Percentiles rank a stretch among this genome's conserved stretches.
phyloP scores from a whole-genome alignment of 345 rosid species.

The Brassica juncea region DNA sequence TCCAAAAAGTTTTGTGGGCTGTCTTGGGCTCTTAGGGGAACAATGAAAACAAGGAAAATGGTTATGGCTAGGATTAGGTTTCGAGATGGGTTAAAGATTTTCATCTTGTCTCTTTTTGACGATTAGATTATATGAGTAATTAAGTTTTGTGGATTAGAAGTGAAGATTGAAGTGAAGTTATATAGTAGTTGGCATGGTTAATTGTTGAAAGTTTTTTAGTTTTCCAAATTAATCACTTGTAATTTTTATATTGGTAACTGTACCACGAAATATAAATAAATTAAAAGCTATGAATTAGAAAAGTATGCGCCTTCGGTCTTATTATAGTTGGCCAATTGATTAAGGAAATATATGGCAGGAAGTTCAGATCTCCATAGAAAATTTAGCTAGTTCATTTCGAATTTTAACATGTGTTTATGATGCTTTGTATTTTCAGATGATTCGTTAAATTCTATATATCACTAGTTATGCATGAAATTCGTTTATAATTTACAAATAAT shows the following conservation, averaged over 20 bases:
- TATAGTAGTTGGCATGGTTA: constrained; percentile 23
- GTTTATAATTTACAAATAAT: not conserved
- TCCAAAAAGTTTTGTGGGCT: constrained; percentile 44
- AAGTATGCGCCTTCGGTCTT: constrained; percentile 3
- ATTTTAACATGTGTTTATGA: not conserved
- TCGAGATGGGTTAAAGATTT: constrained; percentile 7
- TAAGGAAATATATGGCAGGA: not conserved
- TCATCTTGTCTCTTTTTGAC: constrained; percentile 15
- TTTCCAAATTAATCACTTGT: not conserved
- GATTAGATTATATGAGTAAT: not conserved
- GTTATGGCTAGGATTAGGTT: constrained; percentile 22
- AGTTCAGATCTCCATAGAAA: not conserved
- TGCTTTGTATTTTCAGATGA: not conserved
- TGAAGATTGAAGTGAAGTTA: constrained; percentile 2
- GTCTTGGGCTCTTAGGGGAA: constrained; percentile 44
- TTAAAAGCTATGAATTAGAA: not conserved
- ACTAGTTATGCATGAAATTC: not conserved
- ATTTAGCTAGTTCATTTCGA: not conserved
- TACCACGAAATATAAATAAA: constrained; percentile 3
- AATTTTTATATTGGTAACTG: constrained; percentile 9
- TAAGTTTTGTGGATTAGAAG: constrained; percentile 5
- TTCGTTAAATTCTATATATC: not conserved
- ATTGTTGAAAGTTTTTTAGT: constrained; percentile 15
- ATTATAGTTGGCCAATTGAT: constrained; percentile 9
- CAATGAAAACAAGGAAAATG: constrained; percentile 15